Evolutionary conservation across 163 green algal species (phyloP).

Genomic region (Chlorella variabilis): DNA sequence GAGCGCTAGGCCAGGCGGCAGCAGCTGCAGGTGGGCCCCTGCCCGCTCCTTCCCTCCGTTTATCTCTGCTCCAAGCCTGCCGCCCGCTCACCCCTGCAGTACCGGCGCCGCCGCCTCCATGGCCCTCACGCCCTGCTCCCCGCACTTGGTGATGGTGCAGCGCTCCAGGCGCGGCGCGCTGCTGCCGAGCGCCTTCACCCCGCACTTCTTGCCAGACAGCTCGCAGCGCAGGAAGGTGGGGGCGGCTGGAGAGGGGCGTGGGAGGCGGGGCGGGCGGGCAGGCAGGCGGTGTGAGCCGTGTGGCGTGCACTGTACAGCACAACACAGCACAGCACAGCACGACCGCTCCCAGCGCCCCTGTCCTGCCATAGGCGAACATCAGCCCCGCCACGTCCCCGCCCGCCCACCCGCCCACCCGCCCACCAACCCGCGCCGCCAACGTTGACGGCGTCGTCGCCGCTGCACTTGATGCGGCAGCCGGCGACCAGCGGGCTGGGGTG

Average conservation of each 20-base stretch:
- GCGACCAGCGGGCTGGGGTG: slow-evolving; percentile 37
- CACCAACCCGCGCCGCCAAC: slow-evolving; percentile 37
- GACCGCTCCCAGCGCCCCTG: too few relatives aligned
- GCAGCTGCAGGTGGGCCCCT: too few relatives aligned
- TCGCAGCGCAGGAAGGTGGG: slow-evolving; percentile 51
- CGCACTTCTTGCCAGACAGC: slow-evolving; percentile 54
- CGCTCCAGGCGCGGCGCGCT: slow-evolving; percentile 37
- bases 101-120: slow-evolving; percentile 46
- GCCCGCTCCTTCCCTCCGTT: too few relatives aligned
- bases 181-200: slow-evolving; percentile 51
- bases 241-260: slow-evolving; percentile 19
- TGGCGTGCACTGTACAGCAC: too few relatives aligned
- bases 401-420: too few relatives aligned
- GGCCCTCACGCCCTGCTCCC: slow-evolving; percentile 60
- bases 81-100: slow-evolving; percentile 7
- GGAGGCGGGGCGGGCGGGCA: slow-evolving; percentile 24
- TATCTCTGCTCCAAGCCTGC: neutral
- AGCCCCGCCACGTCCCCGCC: neutral
- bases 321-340: too few relatives aligned
- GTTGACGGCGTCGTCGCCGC: slow-evolving; percentile 69
- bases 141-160: slow-evolving; percentile 63
- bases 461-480: slow-evolving; percentile 60
- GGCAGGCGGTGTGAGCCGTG: too few relatives aligned
- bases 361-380: neutral
- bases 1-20: too few relatives aligned